Base-by-base conservation (phyloP, 176 grass and related monocot species). In the Avena insularis region DNA sequence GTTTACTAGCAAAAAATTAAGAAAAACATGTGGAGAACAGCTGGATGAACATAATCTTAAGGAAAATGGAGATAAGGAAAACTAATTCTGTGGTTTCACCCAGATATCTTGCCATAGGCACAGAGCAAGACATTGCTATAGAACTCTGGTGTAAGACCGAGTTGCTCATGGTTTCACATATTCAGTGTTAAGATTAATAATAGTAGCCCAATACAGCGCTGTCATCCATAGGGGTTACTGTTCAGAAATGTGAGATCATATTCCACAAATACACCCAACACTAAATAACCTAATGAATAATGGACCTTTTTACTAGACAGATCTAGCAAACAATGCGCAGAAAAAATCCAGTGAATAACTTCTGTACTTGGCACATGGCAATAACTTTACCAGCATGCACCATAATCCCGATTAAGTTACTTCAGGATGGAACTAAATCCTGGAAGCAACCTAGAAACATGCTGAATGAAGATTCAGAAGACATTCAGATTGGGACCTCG, bases 211-310 rank as follows among this genome's bases (percentile, higher is more conserved):
- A 49, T 36, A 35, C 74, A n/a, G 14, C 12, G 38, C 6, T 57
- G 9, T 6, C 15, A 73, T 9, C 27, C 16, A 61, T n/a, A 40
- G 4, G 5, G 23, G 35, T 23, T 20, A 61, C 4, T 16, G 38
- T 35, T 57, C 25, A 78, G 43, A 31, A 66, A 65, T 87, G 31
- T 29, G 46, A 81, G 46, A 81, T 56, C 48, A 82, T 12, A 61
- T 38, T 43, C 2, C 61, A n/a, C 14, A 2, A 31, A 63, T 63
- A 43, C 58, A 12, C 0, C 21, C 11, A 46, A 0, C 15, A 88
- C 13, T 15, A 70, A 14, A 78, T 40, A 25, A 84, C 74, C 16
- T 47, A 2, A 0, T 12, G 4, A 56, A 40, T 20, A 61, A 79
- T 14, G 5, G 4, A 56, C 10, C 45, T 19, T 23, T 23, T 23